Evolutionary conservation across 345 rosid genomes (phyloP), one percentile per base, ranked within the genome.

Genomic region (Citrus mangshanensis): DNA sequence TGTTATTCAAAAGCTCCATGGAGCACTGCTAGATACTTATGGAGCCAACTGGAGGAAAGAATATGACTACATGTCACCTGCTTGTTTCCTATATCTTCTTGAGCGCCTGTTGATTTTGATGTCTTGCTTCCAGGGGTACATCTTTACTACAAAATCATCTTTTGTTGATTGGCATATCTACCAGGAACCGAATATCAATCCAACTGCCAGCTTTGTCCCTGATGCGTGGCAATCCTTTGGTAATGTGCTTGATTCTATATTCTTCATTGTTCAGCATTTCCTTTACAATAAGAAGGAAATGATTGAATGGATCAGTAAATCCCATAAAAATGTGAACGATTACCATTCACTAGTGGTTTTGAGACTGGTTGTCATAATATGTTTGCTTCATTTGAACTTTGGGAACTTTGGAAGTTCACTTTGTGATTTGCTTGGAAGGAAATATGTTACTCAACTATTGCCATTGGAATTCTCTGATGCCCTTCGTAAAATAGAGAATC

Each of bases 41-140:
- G 67, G 9, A 0, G 83, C 66, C 40, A 77, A 88, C 65, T 85
- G 91, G 89, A 80, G 81, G 46, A 75, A 5, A 66, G 0, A 21
- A 5, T 28, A 21, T 9, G 82, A 83, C 80, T 86, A 82, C 51
- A 82, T 89, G 4, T 81, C 90, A 32, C 92, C 88, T 4, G 69
- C n/a, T 28, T 87, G 90, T 70, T 86, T 87, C 78, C 34, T 86
- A 22, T 89, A 86, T 77, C 89, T 89, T 25, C 18, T 87, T 21
- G 92, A 87, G 72, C 87, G 88, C 16, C 81, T 75, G 54, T 68
- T 86, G 70, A 60, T 84, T 64, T 24, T 81, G n/a, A 10, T 82
- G 6, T 77, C 85, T 65, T 62, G 18, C 76, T 30, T 38, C 42
- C 56, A 64, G 9, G 82, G 84, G 16, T 73, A 10, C 68, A 55